These are phyloP conservation scores for Vaccinium darrowii DNA, from an alignment of 148 eudicot genomes.

Conservation along the genomic window DNA sequence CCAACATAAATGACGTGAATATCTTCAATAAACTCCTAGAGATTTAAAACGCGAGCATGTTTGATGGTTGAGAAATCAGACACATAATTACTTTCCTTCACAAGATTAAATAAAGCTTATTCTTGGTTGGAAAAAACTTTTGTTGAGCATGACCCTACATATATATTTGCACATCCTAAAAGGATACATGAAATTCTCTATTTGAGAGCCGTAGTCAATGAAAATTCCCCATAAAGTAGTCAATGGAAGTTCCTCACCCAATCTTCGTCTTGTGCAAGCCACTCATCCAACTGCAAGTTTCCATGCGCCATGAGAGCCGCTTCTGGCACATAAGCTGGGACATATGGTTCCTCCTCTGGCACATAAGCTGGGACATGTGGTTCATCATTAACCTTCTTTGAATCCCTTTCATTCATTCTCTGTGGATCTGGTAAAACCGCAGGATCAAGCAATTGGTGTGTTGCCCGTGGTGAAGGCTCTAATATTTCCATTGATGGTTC, in stretches of 20 bases:
- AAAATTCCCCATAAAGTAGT: background rate
- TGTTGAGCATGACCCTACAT: too few relatives aligned
- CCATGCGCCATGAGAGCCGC: background rate
- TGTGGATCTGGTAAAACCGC: background rate
- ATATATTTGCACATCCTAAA: background rate
- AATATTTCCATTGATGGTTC: background rate
- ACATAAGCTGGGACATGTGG: background rate
- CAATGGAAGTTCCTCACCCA: background rate
- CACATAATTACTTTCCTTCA: too few relatives aligned
- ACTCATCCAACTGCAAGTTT: background rate
- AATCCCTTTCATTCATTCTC: background rate
- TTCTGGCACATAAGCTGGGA: background rate
- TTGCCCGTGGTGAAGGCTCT: background rate
- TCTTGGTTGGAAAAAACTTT: too few relatives aligned
- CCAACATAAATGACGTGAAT: too few relatives aligned
- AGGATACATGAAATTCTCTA: background rate
- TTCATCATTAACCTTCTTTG: background rate
- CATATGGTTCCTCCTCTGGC: background rate
- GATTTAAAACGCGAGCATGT: too few relatives aligned
- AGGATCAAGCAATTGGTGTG: background rate
- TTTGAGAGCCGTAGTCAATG: background rate
- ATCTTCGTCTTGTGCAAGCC: background rate
- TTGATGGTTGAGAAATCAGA: too few relatives aligned
- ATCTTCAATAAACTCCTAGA: too few relatives aligned
- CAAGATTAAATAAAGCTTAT: too few relatives aligned